These are phyloP conservation scores for Calonectria pseudoreteaudii DNA, from an alignment of 2,329 filamentous ascomycete genomes.

Conservation along the genomic window DNA sequence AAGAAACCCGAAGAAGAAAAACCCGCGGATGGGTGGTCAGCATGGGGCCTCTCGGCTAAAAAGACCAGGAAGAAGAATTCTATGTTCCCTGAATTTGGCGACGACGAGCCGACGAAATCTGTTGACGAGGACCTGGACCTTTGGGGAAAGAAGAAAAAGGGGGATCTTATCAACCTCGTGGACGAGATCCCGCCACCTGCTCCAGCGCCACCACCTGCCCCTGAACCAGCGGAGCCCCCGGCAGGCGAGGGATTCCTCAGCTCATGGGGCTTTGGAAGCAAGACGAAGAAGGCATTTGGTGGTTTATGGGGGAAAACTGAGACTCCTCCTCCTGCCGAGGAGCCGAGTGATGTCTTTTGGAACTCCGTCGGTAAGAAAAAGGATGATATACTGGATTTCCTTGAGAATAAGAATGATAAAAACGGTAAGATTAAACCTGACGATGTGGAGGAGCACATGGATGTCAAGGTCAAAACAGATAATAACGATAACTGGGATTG, in stretches of 20 bases:
- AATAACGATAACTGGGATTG: slow-evolving; percentile 60
- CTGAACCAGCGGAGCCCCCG: slow-evolving; percentile 47
- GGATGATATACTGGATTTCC: slow-evolving; percentile 61
- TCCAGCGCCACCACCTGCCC: slow-evolving; percentile 37
- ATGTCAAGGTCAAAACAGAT: slow-evolving; percentile 55
- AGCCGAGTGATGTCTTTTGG: slow-evolving; percentile 57
- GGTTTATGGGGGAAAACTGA: slow-evolving; percentile 53
- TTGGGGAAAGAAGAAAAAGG: slow-evolving; percentile 55
- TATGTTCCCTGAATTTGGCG: slow-evolving; percentile 27
- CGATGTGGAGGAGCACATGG: slow-evolving; percentile 58
- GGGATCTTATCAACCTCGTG: slow-evolving; percentile 53
- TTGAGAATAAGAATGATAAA: slow-evolving; percentile 59
- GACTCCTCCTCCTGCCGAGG: slow-evolving; percentile 50
- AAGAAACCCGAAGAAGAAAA: slow-evolving; percentile 41
- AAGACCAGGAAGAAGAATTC: slow-evolving; percentile 41
- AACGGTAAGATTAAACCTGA: slow-evolving; percentile 55
- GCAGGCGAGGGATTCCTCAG: slow-evolving; percentile 66
- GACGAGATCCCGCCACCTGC: slow-evolving; percentile 43
- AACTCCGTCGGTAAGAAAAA: slow-evolving; percentile 50
- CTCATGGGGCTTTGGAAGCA: slow-evolving; percentile 66
- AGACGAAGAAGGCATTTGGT: slow-evolving; percentile 52
- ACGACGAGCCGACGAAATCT: slow-evolving; percentile 28
- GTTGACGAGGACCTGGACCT: slow-evolving; percentile 42
- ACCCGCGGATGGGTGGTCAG: slow-evolving; percentile 33
- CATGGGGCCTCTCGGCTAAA: slow-evolving; percentile 36